These are phyloP conservation scores for Rosa multiflora DNA, from an alignment of 306 rosid species.

Conservation along the genomic window DNA sequence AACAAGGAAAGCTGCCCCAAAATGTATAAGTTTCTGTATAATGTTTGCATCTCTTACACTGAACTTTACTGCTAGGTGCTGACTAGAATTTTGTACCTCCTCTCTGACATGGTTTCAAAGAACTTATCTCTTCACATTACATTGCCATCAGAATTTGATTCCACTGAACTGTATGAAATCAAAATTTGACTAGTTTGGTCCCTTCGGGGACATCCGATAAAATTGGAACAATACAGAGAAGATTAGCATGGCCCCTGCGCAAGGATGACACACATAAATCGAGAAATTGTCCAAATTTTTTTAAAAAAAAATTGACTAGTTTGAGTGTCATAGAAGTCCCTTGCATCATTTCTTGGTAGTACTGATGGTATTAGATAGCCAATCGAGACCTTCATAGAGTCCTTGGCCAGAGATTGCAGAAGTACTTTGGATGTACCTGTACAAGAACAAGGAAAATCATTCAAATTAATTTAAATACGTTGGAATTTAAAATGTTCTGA, in stretches of 20 bases:
- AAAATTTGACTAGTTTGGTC: background rate
- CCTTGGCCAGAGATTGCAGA: conserved; percentile 47
- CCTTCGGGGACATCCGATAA: no score
- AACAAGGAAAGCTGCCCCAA: background rate
- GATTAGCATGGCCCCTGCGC: no score
- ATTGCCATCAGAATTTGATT: background rate
- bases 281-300: no score
- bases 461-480: background rate
- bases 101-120: background rate
- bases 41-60: background rate
- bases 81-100: background rate
- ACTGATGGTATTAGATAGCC: conserved; percentile 33
- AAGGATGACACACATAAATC: no score
- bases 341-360: background rate
- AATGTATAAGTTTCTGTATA: background rate
- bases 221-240: no score
- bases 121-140: background rate
- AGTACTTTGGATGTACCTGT: conserved; percentile 43
- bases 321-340: background rate
- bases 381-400: conserved; percentile 47
- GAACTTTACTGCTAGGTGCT: background rate
- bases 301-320: background rate
- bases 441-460: background rate
- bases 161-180: background rate
- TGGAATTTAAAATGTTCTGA: background rate